These are phyloP conservation scores for Phytophthora hibernalis DNA, from an alignment of 352 stramenopile species.

Conservation along the genomic window DNA sequence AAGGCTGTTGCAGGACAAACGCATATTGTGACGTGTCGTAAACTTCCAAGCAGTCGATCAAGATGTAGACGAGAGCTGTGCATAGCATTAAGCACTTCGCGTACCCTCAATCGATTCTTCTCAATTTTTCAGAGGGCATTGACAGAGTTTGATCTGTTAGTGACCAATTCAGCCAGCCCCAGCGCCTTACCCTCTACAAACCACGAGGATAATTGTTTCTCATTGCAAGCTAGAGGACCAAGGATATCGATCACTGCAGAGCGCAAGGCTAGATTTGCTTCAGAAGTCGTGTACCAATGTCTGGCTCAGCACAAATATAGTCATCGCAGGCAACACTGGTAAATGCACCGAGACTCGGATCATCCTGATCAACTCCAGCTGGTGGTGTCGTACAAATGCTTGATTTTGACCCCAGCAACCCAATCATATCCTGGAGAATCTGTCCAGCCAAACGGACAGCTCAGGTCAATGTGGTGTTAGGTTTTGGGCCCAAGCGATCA, in stretches of 20 bases:
- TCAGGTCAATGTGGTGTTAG: slow-evolving; percentile 12
- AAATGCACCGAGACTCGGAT: not conserved
- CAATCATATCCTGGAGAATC: slow-evolving; percentile 13
- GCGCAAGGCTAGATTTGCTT: slow-evolving; percentile 1
- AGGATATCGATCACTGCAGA: slow-evolving; percentile 7
- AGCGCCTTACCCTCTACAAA: slow-evolving; percentile 8
- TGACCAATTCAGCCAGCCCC: slow-evolving; percentile 7
- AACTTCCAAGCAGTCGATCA: not conserved
- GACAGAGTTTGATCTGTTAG: not conserved
- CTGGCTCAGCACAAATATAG: slow-evolving; percentile 14
- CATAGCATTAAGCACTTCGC: not conserved
- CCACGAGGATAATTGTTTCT: slow-evolving; percentile 19
- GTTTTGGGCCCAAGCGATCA: too few species aligned
- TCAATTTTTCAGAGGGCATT: slow-evolving; percentile 11
- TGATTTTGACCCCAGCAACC: slow-evolving; percentile 4
- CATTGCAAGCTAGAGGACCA: slow-evolving; percentile 6
- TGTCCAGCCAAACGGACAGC: slow-evolving; percentile 14
- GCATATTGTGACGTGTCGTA: not conserved
- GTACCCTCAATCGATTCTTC: not conserved
- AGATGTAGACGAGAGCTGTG: not conserved
- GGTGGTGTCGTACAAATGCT: slow-evolving; percentile 11
- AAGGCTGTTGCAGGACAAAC: not conserved
- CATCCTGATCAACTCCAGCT: not conserved
- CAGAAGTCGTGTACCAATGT: slow-evolving; percentile 9
- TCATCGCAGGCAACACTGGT: slow-evolving; percentile 18